Evolutionary conservation across 2,329 filamentous ascomycete genomes (phyloP), one percentile per base, ranked within the genome.

Genomic region (Xylariaceae sp.): DNA sequence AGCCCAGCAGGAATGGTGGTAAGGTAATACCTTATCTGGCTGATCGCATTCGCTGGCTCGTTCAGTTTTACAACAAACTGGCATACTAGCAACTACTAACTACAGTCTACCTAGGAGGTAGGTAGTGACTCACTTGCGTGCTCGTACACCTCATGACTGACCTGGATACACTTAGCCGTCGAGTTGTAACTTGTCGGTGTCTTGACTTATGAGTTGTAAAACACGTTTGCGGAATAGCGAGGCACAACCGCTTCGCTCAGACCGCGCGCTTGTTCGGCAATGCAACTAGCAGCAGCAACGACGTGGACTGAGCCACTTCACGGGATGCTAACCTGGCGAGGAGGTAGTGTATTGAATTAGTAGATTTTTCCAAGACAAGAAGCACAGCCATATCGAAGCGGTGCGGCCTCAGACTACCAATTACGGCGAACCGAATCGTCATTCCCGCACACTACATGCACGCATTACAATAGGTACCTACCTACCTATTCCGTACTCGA

Each of bases 341-440:
- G 6, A 13, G 13, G 51, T 51, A 51, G 42, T 51, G 35, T 37
- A 49, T 54, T 60, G 60, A 55, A 60, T 55, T 30, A 30, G 23
- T 30, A 4, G 23, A 30, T 30, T 30, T 30, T 30, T 5, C 23
- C 23, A 5, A 5, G 23, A 30, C 23, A 30, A 30, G 23, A 30
- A 30, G 23, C 37, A 42, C 37, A 42, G 37, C 37, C 37, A 42
- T 42, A 3, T 42, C 11, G 37, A 42, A 13, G 37, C 37, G 37
- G 62, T 61, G 60, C 60, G 60, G 55, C 60, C 55, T 60, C 58
- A 51, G 55, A 44, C 47, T 35, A 35, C 49, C 9, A 34, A 51
- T 10, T 34, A 7, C 7, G 49, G 11, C 8, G 23, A 15, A 8
- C 50, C 51, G 35, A 49, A 55, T n/a, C 48, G 39, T 52, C 15